Evolutionary conservation across 805 yeast species (phyloP), one percentile per base, ranked within the genome.

Genomic region (Candida maesae): DNA sequence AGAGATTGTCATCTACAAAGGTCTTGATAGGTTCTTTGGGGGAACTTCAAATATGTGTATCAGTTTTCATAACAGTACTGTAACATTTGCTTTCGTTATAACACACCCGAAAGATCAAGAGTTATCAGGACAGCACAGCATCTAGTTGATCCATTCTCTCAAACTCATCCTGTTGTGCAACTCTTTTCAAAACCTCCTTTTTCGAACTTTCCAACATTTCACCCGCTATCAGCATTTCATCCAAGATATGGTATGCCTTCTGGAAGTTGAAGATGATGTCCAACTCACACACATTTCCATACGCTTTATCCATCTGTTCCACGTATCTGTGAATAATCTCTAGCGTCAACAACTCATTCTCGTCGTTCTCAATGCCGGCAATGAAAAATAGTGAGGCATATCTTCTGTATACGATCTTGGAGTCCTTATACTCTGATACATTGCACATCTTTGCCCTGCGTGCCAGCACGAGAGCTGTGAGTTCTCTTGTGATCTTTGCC

Each of bases 221-320:
- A 0, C 99, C 99, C 51, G 90, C 96, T 36, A 91, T 74, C 36
- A 93, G 64, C 51, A 93, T 69, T 61, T 93, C 99, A 61, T 93
- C 96, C 49, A 93, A 68, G 11, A 93, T 83, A 63, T 87, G 85
- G 61, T 93, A 93, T 0, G 98, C 97, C 59, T 86, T 84, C 53
- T 85, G 86, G 66, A 93, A 93, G 57, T 95, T 93, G 74, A 93
- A 93, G 36, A 93, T 93, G 47, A 93, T 93, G 65, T 93, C 99
- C 55, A 93, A 70, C 61, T 93, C 99, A 65, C 97, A 89, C 14
- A 93, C 99, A 57, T 88, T 91, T 11, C 96, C 97, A 59, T 87
- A 93, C 45, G 89, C 79, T 53, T 84, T 83, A 68, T 93, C 99
- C 96, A 93, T 88, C 50, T 87, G 89, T 62, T 93, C 99, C 30